These are phyloP conservation scores for Pseudogymnoascus sp. DNA, from an alignment of 2,329 filamentous ascomycete species.

Conservation along the genomic window DNA sequence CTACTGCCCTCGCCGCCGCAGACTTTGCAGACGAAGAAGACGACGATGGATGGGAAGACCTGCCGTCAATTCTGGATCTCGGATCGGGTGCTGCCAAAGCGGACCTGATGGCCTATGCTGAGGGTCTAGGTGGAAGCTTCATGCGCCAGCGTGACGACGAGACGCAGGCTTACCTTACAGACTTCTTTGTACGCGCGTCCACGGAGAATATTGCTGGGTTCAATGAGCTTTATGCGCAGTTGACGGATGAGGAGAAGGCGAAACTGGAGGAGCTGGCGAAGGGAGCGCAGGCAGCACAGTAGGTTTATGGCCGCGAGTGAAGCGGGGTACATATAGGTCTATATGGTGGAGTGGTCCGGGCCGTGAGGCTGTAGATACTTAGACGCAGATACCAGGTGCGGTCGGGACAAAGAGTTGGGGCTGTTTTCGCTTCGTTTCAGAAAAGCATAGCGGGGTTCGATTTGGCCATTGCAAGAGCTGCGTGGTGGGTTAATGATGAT, in stretches of 20 bases:
- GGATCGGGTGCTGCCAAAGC: conserved; percentile 58
- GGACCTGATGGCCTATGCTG: conserved; percentile 73
- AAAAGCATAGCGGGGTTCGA: conserved; percentile 4
- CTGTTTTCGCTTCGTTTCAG: conserved; percentile 4
- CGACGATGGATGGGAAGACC: conserved; percentile 85
- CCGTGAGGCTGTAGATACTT: conserved; percentile 2
- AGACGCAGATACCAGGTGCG: background rate
- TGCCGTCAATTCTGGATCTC: conserved; percentile 65
- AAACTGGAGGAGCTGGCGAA: conserved; percentile 37
- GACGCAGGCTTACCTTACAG: conserved; percentile 73
- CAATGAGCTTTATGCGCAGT: conserved; percentile 29
- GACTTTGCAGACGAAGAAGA: conserved; percentile 56
- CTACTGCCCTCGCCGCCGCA: conserved; percentile 52
- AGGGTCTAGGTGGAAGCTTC: conserved; percentile 43
- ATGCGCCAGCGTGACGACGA: conserved; percentile 75
- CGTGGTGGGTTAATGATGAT: background rate
- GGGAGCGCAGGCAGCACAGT: conserved; percentile 6
- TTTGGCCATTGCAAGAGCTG: conserved; percentile 8
- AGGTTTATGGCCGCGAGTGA: background rate
- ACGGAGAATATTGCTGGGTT: conserved; percentile 31
- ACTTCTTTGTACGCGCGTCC: conserved; percentile 60
- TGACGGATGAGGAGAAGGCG: conserved; percentile 37
- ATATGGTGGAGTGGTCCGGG: background rate
- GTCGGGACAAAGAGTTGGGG: background rate
- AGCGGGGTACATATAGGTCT: background rate